Evolutionary conservation across 2,329 filamentous ascomycete genomes (phyloP).

Genomic region (Penicillium nordicum): DNA sequence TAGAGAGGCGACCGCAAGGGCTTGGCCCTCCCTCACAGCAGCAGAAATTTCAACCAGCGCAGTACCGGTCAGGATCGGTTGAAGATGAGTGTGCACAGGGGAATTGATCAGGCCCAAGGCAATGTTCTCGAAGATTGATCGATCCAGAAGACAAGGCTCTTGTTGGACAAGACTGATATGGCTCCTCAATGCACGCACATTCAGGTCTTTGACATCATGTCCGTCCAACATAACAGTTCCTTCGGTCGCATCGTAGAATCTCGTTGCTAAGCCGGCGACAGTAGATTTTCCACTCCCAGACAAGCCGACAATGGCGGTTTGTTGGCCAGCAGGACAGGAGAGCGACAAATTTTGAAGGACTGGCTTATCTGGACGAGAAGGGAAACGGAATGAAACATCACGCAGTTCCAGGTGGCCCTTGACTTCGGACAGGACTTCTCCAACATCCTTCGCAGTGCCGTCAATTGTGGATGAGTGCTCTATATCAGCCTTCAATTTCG

Average conservation of each 20-base stretch:
- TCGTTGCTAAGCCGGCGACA: conserved; percentile 55
- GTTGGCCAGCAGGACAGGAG: conserved; percentile 42
- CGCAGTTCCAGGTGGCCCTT: conserved; percentile 29
- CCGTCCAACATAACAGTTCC: conserved; percentile 64
- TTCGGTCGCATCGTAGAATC: conserved; percentile 63
- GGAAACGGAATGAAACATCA: conserved; percentile 30
- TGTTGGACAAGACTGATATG: conserved; percentile 12
- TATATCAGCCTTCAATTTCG: conserved; percentile 58
- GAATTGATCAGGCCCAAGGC: conserved; percentile 16
- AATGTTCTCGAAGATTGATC: conserved; percentile 15
- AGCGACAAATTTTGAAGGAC: conserved; percentile 8
- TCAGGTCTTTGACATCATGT: conserved; percentile 54
- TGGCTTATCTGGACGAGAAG: conserved; percentile 24
- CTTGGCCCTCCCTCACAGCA: conserved; percentile 46
- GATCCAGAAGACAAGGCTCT: conserved; percentile 12
- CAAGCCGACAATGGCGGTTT: conserved; percentile 51
- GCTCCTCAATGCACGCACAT: conserved; percentile 39
- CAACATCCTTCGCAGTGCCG: conserved; percentile 15
- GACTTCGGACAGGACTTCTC: conserved; percentile 15
- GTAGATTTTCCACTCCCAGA: conserved; percentile 60
- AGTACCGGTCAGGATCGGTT: conserved; percentile 43
- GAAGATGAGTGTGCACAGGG: conserved; percentile 12
- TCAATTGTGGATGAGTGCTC: conserved; percentile 49
- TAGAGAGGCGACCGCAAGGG: conserved; percentile 45
- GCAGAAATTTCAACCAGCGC: conserved; percentile 45